phyloP scores from a whole-genome alignment of 2,329 filamentous ascomycete species.

The Cladosporium colombiae region DNA sequence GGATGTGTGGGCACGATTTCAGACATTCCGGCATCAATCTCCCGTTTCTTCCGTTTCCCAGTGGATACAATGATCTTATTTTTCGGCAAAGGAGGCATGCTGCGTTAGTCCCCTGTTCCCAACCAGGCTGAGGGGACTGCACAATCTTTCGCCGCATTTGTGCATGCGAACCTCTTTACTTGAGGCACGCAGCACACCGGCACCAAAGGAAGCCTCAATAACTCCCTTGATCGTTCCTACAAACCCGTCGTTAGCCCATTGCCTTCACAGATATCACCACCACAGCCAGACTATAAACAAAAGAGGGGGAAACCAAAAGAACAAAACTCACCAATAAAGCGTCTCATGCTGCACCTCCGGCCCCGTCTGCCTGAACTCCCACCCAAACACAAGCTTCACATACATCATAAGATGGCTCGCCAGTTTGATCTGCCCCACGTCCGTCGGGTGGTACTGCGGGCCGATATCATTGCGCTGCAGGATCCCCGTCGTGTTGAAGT shows the following conservation, averaged over 20 bases:
- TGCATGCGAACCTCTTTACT: too few relatives aligned
- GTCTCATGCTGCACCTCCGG: conserved; percentile 50
- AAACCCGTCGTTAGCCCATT: neutral
- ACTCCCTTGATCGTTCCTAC: neutral
- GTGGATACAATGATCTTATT: too few relatives aligned
- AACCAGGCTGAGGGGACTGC: too few relatives aligned
- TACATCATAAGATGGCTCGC: conserved; percentile 61
- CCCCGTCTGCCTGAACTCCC: conserved; percentile 57
- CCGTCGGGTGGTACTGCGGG: conserved; percentile 61
- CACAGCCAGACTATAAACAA: neutral
- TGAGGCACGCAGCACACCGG: too few relatives aligned
- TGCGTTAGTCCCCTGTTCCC: too few relatives aligned
- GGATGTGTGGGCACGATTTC: too few relatives aligned
- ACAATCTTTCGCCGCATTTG: too few relatives aligned
- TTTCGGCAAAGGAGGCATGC: too few relatives aligned
- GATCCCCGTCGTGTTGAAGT: conserved; percentile 63
- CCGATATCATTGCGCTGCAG: conserved; percentile 63
- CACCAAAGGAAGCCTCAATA: too few relatives aligned
- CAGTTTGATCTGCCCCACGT: conserved; percentile 62
- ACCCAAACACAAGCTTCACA: conserved; percentile 57
- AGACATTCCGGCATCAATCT: too few relatives aligned
- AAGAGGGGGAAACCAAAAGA: too few relatives aligned
- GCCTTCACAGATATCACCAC: neutral
- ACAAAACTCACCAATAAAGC: conserved; percentile 23
- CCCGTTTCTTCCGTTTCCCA: too few relatives aligned